Base-by-base conservation (phyloP, 2,329 filamentous ascomycete genomes). In the Diaporthe caulivora region DNA sequence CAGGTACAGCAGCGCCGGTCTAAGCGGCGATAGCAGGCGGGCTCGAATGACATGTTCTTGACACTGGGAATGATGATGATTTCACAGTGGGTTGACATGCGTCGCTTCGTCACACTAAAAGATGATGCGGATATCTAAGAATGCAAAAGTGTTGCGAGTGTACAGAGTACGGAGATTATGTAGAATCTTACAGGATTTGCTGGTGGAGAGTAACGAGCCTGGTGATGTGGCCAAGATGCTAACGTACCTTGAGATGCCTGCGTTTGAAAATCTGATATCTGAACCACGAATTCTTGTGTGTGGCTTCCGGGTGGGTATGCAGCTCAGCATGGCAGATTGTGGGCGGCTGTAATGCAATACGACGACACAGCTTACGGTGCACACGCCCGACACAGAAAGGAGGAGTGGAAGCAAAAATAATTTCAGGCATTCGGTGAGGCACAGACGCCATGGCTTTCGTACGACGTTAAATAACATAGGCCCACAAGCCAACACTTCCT, bases 381-480 rank as follows among this genome's bases (percentile, higher is more conserved):
- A 60, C 42, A 60, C 55, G 55, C n/a, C n/a, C 34, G 18, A 37
- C 11, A 26, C n/a, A 24, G 34, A n/a, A 60, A 42, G 13, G 34
- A 26, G 42, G 13, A 42, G 34, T 60, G 34, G 42, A 37, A 42
- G 21, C 2, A 40, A 40, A 21, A 37, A 29, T 11, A 42, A 60
- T n/a, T n/a, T n/a, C n/a, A n/a, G n/a, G n/a, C n/a, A 60, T 1
- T 7, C 7, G n/a, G 13, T 7, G 13, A 13, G 17, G 55, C 37
- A 37, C 34, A 26, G 34, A 42, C n/a, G 13, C 10, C 34, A 13
- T 6, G 55, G 55, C 55, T 60, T 60, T 60, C 55, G 42, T 40
- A 60, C 55, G 55, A 42, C 34, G 55, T 42, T n/a, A n/a, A 60
- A n/a, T n/a, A n/a, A n/a, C n/a, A 60, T 60, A 60, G 34, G 55